Conservation (phyloP, 1,284 basidiomycete species). For the Puccinia coronata region DNA sequence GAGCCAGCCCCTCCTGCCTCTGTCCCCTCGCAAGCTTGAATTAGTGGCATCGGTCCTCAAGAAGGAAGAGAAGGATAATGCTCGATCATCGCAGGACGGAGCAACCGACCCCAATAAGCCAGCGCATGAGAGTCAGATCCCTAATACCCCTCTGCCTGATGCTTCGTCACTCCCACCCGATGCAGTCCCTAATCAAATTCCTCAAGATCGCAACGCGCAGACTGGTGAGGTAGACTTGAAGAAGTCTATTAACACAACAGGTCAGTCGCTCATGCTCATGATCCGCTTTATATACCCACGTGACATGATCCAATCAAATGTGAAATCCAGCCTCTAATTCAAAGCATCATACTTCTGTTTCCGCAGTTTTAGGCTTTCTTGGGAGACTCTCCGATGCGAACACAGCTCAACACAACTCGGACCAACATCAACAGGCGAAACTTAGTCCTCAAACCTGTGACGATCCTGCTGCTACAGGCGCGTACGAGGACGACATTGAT, state of each 20-base stretch:
- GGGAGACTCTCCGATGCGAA: not conserved
- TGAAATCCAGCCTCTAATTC: not conserved
- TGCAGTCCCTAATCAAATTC: not conserved
- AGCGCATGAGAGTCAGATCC: not conserved
- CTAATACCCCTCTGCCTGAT: not conserved
- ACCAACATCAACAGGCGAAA: not conserved
- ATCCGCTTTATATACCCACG: not conserved
- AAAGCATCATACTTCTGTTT: not conserved
- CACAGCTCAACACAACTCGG: not conserved
- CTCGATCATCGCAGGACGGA: slow-evolving; percentile 20
- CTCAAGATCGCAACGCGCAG: not conserved
- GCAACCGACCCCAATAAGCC: not conserved
- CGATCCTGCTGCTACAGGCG: not conserved
- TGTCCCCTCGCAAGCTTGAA: slow-evolving; percentile 50
- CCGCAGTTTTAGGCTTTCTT: not conserved
- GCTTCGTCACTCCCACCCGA: not conserved
- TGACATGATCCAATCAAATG: not conserved
- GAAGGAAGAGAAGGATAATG: slow-evolving; percentile 32
- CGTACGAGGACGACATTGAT: slow-evolving; percentile 45
- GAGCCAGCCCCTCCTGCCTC: slow-evolving; percentile 44
- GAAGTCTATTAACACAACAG: not conserved
- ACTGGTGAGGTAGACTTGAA: not conserved
- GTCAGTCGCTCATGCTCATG: not conserved
- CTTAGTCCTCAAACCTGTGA: not conserved
- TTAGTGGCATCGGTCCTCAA: slow-evolving; percentile 49